Base-by-base conservation (phyloP, 2,329 filamentous ascomycete genomes). In the Fusarium luffae region DNA sequence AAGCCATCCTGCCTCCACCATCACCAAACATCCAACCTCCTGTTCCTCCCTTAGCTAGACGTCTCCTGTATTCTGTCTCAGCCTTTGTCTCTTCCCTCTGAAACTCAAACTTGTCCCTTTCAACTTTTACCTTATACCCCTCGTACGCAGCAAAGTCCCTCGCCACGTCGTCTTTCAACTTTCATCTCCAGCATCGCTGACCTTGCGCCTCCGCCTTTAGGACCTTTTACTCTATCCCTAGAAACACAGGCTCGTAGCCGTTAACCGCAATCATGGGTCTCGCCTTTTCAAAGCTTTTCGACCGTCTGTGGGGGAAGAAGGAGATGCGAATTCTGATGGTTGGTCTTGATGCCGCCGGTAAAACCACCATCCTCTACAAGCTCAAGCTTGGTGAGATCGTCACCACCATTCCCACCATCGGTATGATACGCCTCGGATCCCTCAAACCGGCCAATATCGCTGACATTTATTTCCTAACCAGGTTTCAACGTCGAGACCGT, bases 251-350 rank as follows among this genome's bases (percentile, higher is more conserved):
- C 77, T 73, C 72, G 74, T 73, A 76, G 79, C 77, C 77, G 62
- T 64, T 75, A 79, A 82, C 83, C 87, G 87, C 88, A 86, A 94
- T 84, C 84, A 99, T 99, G 96, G 96, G 96, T 97, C 89, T 98
- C 84, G 90, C 92, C 81, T 93, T 98, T 86, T 98, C 94, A 79
- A 97, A 96, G 89, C 83, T 98, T 81, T 96, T 98, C 84, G 93
- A 97, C 82, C 90, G 92, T 86, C 89, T 98, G 84, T 97, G 93
- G 92, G 94, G 95, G 80, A 97, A 97, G 92, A 98, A 98, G 91
- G 96, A 99, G 90, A 99, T 99, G 96, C 91, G 96, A 88, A 98
- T 99, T 87, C 85, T 99, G 85, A 99, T 99, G 96, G 94, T 99
- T 78, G 96, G 96, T 89, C 91, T 99, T 79, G 96, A 99, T 84